Conservation (phyloP, 2,329 filamentous ascomycete species). For the Aspergillus pseudotamarii region DNA sequence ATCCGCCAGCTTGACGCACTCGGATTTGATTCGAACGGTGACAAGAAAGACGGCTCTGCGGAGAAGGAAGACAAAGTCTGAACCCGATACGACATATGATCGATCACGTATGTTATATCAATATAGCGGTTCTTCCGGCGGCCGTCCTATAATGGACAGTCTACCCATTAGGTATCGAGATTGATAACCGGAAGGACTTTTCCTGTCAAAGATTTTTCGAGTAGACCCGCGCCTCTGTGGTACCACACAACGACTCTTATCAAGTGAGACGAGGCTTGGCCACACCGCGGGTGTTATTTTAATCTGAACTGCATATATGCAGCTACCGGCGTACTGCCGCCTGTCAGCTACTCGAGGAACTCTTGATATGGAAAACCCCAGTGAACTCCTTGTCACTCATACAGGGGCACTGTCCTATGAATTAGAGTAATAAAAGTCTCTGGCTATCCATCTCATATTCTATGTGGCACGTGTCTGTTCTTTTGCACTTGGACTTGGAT, state of each 20-base stretch:
- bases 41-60: conserved; percentile 51
- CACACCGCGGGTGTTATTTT: neutral
- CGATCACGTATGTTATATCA: neutral
- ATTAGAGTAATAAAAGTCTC: neutral
- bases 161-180: neutral
- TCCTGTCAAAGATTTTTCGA: neutral
- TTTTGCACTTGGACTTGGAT: neutral
- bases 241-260: neutral
- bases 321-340: neutral
- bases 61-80: conserved; percentile 19
- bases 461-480: neutral
- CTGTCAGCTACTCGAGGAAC: neutral
- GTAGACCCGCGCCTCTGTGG: neutral
- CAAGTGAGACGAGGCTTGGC: neutral
- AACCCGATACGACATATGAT: neutral
- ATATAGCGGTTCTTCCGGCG: neutral
- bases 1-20: conserved; percentile 83
- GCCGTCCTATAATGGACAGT: neutral
- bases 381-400: neutral
- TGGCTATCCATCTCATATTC: neutral
- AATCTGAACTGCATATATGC: neutral
- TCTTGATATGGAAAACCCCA: neutral
- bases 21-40: conserved; percentile 79
- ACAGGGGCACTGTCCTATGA: neutral
- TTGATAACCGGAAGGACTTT: neutral